Base-by-base conservation (phyloP, 257 asterid genomes). In the Solanum boliviense region DNA sequence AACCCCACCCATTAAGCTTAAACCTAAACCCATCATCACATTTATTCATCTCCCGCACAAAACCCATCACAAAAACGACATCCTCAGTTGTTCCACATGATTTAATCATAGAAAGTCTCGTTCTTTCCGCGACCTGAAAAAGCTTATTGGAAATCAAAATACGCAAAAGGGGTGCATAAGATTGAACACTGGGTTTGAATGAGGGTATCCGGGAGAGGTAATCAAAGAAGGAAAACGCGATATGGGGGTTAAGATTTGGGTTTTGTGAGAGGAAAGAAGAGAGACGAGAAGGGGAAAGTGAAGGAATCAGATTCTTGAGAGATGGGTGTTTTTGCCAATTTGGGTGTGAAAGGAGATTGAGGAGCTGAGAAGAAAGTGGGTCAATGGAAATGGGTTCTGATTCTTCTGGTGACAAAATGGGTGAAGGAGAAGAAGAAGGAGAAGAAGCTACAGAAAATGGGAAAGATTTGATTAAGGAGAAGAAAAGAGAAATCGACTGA, bases 251-350 rank as follows among this genome's bases (percentile, higher is more conserved):
- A 79, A 95, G 94, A 90, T 90, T 88, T 21, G 96, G 98, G 86
- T 91, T 86, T 16, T 91, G 92, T 21, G 93, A 72, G 85, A 93
- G 90, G 85, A 94, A 92, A 29, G 91, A 74, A 29, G 95, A 90
- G 85, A 95, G 87, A n/a, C 90, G 89, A 23, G 92, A 90, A 56
- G 96, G 91, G 70, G 95, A 91, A 71, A 95, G 83, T 18, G 86
- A 34, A 31, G 95, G 95, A 82, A 95, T 88, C 35, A 95, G 92
- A 46, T 88, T 89, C 83, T 86, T 90, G 83, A 95, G 85, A 9
- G 94, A 92, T 18, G 95, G 93, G 82, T 89, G 92, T n/a, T 91
- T 94, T 84, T 93, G 95, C 96, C 96, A 94, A 90, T 93, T 92
- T 46, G 95, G 94, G 5, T 85, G 89, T 68, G 93, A 88, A 10